These are phyloP conservation scores for Hamigera avellanea DNA, from an alignment of 495 filamentous ascomycete species.

Conservation along the genomic window DNA sequence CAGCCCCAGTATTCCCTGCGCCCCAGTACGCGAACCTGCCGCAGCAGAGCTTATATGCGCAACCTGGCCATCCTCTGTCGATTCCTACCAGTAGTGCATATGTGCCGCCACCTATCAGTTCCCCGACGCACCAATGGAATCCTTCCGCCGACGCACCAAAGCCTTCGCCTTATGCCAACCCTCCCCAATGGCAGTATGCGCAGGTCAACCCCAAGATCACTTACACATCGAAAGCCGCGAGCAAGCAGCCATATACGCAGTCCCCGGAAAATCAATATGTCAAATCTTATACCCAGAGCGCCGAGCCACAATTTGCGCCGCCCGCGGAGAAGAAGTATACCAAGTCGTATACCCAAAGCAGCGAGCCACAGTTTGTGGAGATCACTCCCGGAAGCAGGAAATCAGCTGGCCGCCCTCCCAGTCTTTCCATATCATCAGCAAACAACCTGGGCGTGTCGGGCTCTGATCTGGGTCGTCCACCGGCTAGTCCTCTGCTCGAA, in stretches of 20 bases:
- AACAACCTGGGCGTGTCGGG: constrained; percentile 23
- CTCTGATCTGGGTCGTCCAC: constrained; percentile 33
- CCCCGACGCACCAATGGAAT: too few relatives aligned
- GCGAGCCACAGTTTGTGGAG: constrained; percentile 30
- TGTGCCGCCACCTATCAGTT: too few relatives aligned
- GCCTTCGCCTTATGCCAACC: constrained; percentile 21
- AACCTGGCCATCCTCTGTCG: too few relatives aligned
- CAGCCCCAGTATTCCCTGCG: constrained; percentile 5
- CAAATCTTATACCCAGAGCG: too few relatives aligned
- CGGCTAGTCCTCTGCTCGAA: constrained; percentile 76
- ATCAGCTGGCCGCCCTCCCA: constrained; percentile 22
- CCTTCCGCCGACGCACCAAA: not conserved
- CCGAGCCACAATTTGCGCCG: too few relatives aligned
- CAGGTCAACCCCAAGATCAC: constrained; percentile 31
- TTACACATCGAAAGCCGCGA: constrained; percentile 33
- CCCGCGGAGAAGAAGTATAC: too few relatives aligned
- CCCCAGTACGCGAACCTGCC: not conserved
- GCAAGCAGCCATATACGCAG: too few relatives aligned
- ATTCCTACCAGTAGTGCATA: constrained; percentile 6
- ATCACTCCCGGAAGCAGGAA: constrained; percentile 29
- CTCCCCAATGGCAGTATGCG: constrained; percentile 28
- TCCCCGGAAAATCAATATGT: not conserved
- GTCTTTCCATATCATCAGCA: constrained; percentile 29
- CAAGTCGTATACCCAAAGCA: constrained; percentile 14
- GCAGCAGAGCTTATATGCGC: constrained; percentile 7